Evolutionary conservation across 2,329 filamentous ascomycete species (phyloP).

Genomic region (Cladophialophora immunda): DNA sequence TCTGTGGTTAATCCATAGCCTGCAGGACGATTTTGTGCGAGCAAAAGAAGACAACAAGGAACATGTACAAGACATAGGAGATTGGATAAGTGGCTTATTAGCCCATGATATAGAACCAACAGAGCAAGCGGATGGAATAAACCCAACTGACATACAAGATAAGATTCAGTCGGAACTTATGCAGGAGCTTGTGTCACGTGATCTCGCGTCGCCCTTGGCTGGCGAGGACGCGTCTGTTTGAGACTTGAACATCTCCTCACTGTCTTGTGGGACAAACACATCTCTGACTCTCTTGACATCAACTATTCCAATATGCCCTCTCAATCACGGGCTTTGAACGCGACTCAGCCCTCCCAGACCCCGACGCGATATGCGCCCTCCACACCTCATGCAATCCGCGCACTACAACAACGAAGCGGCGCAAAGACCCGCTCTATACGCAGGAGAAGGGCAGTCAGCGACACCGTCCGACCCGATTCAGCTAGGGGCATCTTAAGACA

Average conservation of each 20-base stretch:
- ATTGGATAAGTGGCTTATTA: not conserved
- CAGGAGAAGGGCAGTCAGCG: slow-evolving; percentile 26
- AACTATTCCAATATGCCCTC: slow-evolving; percentile 33
- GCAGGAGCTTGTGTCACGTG: too few relatives aligned
- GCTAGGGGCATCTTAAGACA: slow-evolving; percentile 63
- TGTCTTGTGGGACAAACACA: not conserved
- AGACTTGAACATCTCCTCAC: not conserved
- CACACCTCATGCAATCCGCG: slow-evolving; percentile 64
- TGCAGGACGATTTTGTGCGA: not conserved
- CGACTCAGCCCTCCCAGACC: slow-evolving; percentile 35
- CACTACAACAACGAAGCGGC: slow-evolving; percentile 58
- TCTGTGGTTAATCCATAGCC: not conserved
- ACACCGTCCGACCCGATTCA: slow-evolving; percentile 59
- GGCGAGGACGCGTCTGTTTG: not conserved
- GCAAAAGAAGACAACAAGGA: not conserved
- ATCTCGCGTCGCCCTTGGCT: not conserved
- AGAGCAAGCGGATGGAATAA: not conserved
- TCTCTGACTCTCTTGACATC: not conserved
- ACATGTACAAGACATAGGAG: not conserved
- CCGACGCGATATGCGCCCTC: slow-evolving; percentile 55
- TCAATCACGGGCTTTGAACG: slow-evolving; percentile 30
- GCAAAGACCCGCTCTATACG: slow-evolving; percentile 38
- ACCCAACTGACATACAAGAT: not conserved
- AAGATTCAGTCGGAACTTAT: not conserved
- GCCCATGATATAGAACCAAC: not conserved